Base-by-base conservation (phyloP, 441 rosid genomes). In the Syzygium syzygioides region DNA sequence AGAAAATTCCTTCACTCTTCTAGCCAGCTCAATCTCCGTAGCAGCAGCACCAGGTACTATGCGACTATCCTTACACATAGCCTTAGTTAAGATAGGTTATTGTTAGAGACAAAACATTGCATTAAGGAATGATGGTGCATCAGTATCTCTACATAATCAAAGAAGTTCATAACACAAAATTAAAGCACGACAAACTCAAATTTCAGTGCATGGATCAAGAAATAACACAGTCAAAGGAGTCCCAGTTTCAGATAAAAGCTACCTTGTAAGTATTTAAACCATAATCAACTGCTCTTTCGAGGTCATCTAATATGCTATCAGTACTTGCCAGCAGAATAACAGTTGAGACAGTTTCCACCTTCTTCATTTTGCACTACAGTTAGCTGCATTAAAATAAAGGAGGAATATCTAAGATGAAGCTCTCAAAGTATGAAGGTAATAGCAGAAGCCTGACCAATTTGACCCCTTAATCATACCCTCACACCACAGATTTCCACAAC, bases 231-330 rank as follows among this genome's bases (percentile, higher is more conserved):
- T 55, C 45, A 85, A 57, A 14, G n/a, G 86, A 30, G 17, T 13
- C 86, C 50, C 41, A 85, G 19, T 54, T 56, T 54, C 60, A 18
- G 53, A 87, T 45, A 91, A 55, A 90, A 68, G 87, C 55, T 89
- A 94, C 99, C 99, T 97, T 98, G 92, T 97, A 98, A 52, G 99
- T 96, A 85, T 98, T 96, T 86, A 98, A 99, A 92, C 99, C 99
- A 90, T 97, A 99, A 86, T 98, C 99, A 89, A 97, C 97, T 86
- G 99, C 99, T 93, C 99, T 95, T 94, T 98, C 99, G 91, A 97
- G 99, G 90, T 98, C 99, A 90, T 98, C 99, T 89, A 97, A 91
- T 87, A 98, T 97, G 91, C 99, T 96, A 57, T 98, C 99, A 30
- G 99, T 98, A 91, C 99, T 97, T 91, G 99, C 99, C 89, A 99